Evolutionary conservation across 169 alveolate species (phyloP), one percentile per base, ranked within the genome.

Genomic region (Cryptosporidium sp.): DNA sequence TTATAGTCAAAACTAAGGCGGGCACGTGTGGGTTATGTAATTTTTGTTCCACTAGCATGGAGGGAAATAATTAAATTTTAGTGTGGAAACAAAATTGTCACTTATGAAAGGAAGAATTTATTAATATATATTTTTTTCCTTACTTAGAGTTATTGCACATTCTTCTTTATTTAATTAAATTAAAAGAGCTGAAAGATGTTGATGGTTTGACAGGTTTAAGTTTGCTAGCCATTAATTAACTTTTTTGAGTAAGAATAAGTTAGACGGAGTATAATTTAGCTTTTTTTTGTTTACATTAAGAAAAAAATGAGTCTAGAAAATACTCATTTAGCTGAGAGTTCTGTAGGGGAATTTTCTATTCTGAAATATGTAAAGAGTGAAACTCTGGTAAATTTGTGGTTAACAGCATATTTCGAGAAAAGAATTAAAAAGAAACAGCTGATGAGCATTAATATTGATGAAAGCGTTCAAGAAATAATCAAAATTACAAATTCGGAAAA

Each of bases 361-460:
- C n/a, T 65, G 14, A 80, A 80, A 62, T 80, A 80, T 29, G 75
- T 80, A 9, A 62, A 60, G 67, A 44, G 68, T 29, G 89, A 65
- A 39, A n/a, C 26, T n/a, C 45, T 80, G 23, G 61, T 65, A 56
- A 80, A 62, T 65, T 62, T 80, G 68, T 80, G 89, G 89, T 14
- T 80, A 31, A n/a, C 68, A 37, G 75, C 89, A 31, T 80, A 62
- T 37, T 80, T 23, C 33, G 89, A 80, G 42, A 80, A 65, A 23
- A 80, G 89, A 60, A 42, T 80, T 26, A 80, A 80, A 53, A 80
- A 60, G 16, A 80, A 65, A 29, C 65, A 80, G 35, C 52, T 80
- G 0, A 67, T 80, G 42, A 45, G 53, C n/a, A 80, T 80, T 61
- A 51, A 62, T 80, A 62, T 80, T 9, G 42, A 80, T 44, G 58